phyloP scores from a whole-genome alignment of 768 basidiomycete species.

The Hebeloma cylindrosporum region DNA sequence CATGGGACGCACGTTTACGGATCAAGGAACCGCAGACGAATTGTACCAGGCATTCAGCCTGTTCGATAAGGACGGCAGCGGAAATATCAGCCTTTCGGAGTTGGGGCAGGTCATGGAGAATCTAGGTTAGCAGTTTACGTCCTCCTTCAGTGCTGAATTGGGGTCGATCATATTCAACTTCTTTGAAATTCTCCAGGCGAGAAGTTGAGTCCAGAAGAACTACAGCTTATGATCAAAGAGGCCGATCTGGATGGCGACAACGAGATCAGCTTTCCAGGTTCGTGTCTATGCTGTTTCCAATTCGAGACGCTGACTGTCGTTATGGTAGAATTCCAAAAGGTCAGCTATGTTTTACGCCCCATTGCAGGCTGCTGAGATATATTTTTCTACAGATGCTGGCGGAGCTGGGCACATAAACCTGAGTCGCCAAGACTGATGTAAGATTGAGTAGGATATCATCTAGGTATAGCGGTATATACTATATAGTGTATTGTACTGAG shows the following conservation, averaged over 20 bases:
- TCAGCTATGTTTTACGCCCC: too few relatives aligned
- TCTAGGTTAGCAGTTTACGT: conserved; percentile 61
- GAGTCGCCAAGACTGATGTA: too few relatives aligned
- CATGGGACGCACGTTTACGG: conserved; percentile 44
- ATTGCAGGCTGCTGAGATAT: too few relatives aligned
- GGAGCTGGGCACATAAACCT: too few relatives aligned
- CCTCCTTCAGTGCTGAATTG: background rate
- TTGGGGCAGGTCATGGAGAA: conserved; percentile 93
- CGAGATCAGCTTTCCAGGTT: conserved; percentile 87
- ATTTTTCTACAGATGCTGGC: too few relatives aligned
- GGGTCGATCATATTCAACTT: background rate
- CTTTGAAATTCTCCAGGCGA: conserved; percentile 51
- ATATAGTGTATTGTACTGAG: too few relatives aligned
- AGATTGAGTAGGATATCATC: too few relatives aligned
- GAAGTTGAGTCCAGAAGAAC: conserved; percentile 83
- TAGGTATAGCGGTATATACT: too few relatives aligned
- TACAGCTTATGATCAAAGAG: conserved; percentile 97
- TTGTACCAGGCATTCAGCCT: conserved; percentile 53
- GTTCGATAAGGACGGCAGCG: conserved; percentile 96
- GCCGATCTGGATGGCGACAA: conserved; percentile 94
- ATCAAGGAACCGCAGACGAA: conserved; percentile 44
- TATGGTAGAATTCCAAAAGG: too few relatives aligned
- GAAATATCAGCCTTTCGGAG: conserved; percentile 87
- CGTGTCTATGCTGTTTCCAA: too few relatives aligned
- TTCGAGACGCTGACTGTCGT: too few relatives aligned